Conservation (phyloP, 2,329 filamentous ascomycete species). For the Aspergillus udagawae region DNA sequence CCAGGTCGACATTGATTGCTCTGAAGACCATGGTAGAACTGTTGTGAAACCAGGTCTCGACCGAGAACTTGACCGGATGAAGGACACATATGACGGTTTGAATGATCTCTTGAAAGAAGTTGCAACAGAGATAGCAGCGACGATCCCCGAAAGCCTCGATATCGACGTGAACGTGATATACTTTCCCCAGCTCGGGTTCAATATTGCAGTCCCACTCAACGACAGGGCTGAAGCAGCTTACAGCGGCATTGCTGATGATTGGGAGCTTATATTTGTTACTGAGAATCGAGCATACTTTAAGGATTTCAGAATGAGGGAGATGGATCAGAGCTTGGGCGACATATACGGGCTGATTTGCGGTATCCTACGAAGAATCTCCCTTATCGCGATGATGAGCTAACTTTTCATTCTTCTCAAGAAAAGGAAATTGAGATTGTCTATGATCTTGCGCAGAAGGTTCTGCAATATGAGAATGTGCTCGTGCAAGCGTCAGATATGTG, state of each 20-base stretch:
- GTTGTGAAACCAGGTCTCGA: slow-evolving; percentile 71
- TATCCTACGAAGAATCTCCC: slow-evolving; percentile 28
- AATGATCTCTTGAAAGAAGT: slow-evolving; percentile 67
- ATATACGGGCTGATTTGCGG: slow-evolving; percentile 79
- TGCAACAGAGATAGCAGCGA: slow-evolving; percentile 58
- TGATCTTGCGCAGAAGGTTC: slow-evolving; percentile 64
- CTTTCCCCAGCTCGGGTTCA: slow-evolving; percentile 86
- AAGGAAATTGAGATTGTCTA: slow-evolving; percentile 87
- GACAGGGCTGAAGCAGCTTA: slow-evolving; percentile 59
- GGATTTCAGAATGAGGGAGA: slow-evolving; percentile 70
- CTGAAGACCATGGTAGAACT: slow-evolving; percentile 65
- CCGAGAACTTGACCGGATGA: slow-evolving; percentile 70
- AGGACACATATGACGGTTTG: slow-evolving; percentile 72
- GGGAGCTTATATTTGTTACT: slow-evolving; percentile 74
- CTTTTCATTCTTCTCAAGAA: slow-evolving; percentile 48
- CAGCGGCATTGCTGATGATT: slow-evolving; percentile 61
- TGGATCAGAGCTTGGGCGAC: slow-evolving; percentile 80
- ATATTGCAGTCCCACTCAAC: slow-evolving; percentile 69
- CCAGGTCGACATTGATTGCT: slow-evolving; percentile 73
- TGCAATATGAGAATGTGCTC: slow-evolving; percentile 66
- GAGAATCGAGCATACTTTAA: slow-evolving; percentile 79
- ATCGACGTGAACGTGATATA: slow-evolving; percentile 73
- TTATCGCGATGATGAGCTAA: not conserved
- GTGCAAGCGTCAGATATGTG: slow-evolving; percentile 70
- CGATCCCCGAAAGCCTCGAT: slow-evolving; percentile 56